Percentiles rank a stretch among this genome's conserved stretches.
Conservation (phyloP, 2,329 filamentous ascomycete species). For the Trichoderma citrinoviride region DNA sequence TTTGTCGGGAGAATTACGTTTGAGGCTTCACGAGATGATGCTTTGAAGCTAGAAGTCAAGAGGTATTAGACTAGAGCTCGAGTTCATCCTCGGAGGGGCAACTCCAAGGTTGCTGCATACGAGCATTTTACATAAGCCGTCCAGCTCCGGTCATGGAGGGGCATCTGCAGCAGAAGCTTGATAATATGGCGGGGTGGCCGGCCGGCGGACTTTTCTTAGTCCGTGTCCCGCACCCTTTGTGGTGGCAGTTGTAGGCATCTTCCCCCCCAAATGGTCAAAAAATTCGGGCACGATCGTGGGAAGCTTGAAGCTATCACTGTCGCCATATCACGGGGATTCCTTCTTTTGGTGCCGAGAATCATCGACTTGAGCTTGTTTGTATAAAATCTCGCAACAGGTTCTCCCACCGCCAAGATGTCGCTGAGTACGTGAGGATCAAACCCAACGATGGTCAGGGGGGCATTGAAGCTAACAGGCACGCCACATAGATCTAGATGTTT, state of each 20-base stretch:
- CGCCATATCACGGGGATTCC: conserved; percentile 29
- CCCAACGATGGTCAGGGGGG: conserved; percentile 26
- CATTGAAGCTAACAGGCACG: conserved; percentile 36
- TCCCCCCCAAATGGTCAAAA: conserved; percentile 33
- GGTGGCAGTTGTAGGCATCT: conserved; percentile 32
- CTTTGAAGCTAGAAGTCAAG: background rate
- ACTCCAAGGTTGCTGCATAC: conserved; percentile 31
- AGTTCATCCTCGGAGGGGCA: conserved; percentile 17
- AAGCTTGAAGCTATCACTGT: conserved; percentile 34
- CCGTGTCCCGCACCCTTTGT: conserved; percentile 32
- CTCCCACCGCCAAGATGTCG: conserved; percentile 37
- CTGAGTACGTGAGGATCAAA: conserved; percentile 38
- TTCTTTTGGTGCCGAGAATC: conserved; percentile 21
- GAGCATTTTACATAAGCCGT: background rate
- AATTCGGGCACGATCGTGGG: conserved; percentile 34
- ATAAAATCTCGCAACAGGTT: conserved; percentile 31
- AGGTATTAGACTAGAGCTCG: background rate
- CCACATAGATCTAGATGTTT: conserved; percentile 71
- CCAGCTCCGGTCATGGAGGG: conserved; percentile 24
- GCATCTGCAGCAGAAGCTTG: conserved; percentile 16
- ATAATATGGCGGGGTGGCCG: conserved; percentile 24
- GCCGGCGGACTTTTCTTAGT: conserved; percentile 35
- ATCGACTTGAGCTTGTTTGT: conserved; percentile 8
- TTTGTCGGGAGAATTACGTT: too few species aligned
- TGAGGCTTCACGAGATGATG: background rate